These are phyloP conservation scores for Croton laevigatus DNA, from an alignment of 441 rosid genomes.

Conservation along the genomic window DNA sequence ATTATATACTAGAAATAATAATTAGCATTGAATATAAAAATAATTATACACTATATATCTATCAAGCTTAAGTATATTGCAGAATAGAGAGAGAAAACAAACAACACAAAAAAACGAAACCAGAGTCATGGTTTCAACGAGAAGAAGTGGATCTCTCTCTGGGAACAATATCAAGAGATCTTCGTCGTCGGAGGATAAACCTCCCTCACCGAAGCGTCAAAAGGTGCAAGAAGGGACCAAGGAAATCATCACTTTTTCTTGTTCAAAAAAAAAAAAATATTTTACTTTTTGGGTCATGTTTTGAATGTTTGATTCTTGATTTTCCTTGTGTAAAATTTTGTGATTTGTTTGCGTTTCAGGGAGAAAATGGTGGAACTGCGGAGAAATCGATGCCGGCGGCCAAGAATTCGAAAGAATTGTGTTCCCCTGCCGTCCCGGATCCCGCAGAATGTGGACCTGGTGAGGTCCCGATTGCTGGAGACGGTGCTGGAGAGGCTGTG, in stretches of 20 bases:
- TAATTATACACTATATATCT: neutral
- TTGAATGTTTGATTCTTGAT: slow-evolving; percentile 7
- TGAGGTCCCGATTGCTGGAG: slow-evolving; percentile 47
- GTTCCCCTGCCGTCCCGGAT: slow-evolving; percentile 41
- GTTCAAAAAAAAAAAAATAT: neutral
- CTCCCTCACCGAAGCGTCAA: slow-evolving; percentile 69
- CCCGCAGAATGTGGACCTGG: slow-evolving; percentile 55
- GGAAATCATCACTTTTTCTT: neutral
- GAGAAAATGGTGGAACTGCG: slow-evolving; percentile 51
- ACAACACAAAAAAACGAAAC: slow-evolving; percentile 11
- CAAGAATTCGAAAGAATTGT: slow-evolving; percentile 60
- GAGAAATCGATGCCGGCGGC: slow-evolving; percentile 48
- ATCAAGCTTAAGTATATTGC: slow-evolving; percentile 16
- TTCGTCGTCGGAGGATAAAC: slow-evolving; percentile 66
- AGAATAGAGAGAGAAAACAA: slow-evolving; percentile 6
- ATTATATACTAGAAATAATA: no score
- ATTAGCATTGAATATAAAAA: neutral
- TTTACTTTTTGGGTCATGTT: neutral
- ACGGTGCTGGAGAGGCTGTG: slow-evolving; percentile 26
- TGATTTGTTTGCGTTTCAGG: slow-evolving; percentile 39
- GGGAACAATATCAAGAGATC: slow-evolving; percentile 63
- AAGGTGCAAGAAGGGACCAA: slow-evolving; percentile 40
- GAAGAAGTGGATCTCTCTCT: slow-evolving; percentile 81
- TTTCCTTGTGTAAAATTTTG: slow-evolving; percentile 8
- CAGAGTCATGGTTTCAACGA: slow-evolving; percentile 76